These are phyloP conservation scores for Dacryopinax primogenitus DNA, from an alignment of 768 basidiomycete species.

Conservation along the genomic window DNA sequence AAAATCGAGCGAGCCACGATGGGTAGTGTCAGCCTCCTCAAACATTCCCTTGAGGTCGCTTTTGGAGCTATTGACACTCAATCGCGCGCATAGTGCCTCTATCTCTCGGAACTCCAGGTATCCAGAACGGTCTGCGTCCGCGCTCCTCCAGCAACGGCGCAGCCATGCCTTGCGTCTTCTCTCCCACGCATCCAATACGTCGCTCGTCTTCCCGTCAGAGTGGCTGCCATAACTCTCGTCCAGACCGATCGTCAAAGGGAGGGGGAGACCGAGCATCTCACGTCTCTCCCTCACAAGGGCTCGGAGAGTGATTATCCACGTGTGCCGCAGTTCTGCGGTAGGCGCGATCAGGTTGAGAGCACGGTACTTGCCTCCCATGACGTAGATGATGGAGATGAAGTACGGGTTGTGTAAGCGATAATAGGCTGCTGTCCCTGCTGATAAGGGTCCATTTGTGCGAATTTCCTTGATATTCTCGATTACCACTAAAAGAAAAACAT, in stretches of 20 bases:
- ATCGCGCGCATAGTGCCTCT: constrained; percentile 51
- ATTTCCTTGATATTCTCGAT: constrained; percentile 82
- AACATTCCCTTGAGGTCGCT: constrained; percentile 47
- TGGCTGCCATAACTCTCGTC: constrained; percentile 24
- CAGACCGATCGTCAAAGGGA: constrained; percentile 55
- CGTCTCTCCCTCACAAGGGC: background rate
- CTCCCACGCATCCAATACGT: constrained; percentile 25
- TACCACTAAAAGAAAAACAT: constrained; percentile 45
- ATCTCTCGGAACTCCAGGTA: constrained; percentile 58
- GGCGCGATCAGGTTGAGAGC: constrained; percentile 73
- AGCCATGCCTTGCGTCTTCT: constrained; percentile 62
- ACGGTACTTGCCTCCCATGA: constrained; percentile 65
- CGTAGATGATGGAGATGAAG: constrained; percentile 81
- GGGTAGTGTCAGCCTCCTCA: constrained; percentile 51
- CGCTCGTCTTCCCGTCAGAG: background rate
- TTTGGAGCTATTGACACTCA: constrained; percentile 49
- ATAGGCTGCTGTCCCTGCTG: background rate
- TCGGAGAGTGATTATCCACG: constrained; percentile 52
- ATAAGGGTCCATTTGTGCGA: constrained; percentile 39
- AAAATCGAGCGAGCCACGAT: constrained; percentile 56
- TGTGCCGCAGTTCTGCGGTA: constrained; percentile 45
- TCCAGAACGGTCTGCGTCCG: constrained; percentile 49
- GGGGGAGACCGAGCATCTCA: constrained; percentile 50
- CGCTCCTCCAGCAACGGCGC: constrained; percentile 67
- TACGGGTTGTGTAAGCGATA: constrained; percentile 43